These are phyloP conservation scores for Solanum raphanifolium DNA, from an alignment of 257 asterid genomes.

Conservation along the genomic window DNA sequence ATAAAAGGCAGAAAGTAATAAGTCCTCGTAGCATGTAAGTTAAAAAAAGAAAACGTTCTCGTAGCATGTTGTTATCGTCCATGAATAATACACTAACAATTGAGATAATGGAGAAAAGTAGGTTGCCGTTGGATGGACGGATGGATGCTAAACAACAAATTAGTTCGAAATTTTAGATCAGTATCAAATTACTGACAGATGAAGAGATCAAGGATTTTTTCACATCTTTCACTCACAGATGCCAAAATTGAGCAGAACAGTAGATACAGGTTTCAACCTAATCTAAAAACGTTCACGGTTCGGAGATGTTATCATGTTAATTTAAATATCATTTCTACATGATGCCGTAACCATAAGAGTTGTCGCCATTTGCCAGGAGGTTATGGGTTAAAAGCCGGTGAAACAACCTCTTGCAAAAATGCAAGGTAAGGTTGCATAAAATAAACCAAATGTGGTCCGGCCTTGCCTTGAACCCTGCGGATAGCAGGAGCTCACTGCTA, in stretches of 20 bases:
- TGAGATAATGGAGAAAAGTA: neutral
- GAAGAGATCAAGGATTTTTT: neutral
- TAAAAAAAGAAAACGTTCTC: neutral
- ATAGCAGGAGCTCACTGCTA: neutral
- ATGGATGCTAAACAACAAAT: neutral
- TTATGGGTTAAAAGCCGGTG: neutral
- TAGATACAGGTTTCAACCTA: neutral
- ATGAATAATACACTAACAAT: neutral
- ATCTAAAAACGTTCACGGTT: neutral
- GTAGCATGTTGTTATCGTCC: neutral
- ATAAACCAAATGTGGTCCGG: neutral
- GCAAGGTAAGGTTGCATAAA: neutral
- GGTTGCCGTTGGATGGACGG: neutral
- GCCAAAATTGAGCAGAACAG: neutral
- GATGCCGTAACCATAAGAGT: neutral
- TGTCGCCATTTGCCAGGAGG: neutral
- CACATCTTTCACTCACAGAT: neutral
- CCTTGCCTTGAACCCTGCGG: neutral
- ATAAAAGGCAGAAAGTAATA: neutral
- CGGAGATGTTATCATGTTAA: neutral
- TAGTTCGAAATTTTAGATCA: neutral
- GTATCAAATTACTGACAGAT: neutral
- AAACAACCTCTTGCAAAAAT: neutral
- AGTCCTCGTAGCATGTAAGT: neutral
- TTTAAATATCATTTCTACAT: neutral